phyloP scores from a whole-genome alignment of 2,329 filamentous ascomycete species.

The Phaeosphaeria sp. region DNA sequence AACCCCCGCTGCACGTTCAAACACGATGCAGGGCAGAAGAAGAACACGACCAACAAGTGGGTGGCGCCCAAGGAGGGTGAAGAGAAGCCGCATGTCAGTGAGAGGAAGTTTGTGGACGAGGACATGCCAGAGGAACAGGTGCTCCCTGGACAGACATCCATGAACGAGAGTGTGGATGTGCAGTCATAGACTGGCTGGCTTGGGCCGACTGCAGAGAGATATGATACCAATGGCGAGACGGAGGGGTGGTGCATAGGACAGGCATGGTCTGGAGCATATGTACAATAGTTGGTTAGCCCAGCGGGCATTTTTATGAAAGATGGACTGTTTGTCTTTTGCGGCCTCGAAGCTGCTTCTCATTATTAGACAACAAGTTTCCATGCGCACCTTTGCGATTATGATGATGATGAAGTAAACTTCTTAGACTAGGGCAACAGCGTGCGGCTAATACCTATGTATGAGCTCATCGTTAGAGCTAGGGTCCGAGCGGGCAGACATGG shows the following conservation, averaged over 20 bases:
- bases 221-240: constrained; percentile 23
- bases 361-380: not conserved
- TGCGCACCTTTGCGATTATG: not conserved
- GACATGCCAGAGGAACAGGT: constrained; percentile 73
- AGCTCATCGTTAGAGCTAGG: not conserved
- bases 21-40: constrained; percentile 86
- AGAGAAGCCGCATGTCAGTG: constrained; percentile 75
- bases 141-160: constrained; percentile 58
- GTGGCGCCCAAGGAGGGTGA: constrained; percentile 61
- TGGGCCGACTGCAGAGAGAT: not conserved
- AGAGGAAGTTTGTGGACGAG: constrained; percentile 85
- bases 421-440: constrained; percentile 1
- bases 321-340: constrained; percentile 2
- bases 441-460: constrained; percentile 2
- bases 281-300: constrained; percentile 30
- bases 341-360: constrained; percentile 6
- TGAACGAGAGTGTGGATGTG: constrained; percentile 28
- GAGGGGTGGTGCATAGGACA: constrained; percentile 4
- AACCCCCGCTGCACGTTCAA: constrained; percentile 89
- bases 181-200: constrained; percentile 17
- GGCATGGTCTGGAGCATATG: constrained; percentile 18
- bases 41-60: constrained; percentile 84
- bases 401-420: not conserved
- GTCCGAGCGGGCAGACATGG: not conserved
- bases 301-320: constrained; percentile 10